phyloP scores from a whole-genome alignment of 2,329 filamentous ascomycete species.

The Hymenoscyphus fraxineus region DNA sequence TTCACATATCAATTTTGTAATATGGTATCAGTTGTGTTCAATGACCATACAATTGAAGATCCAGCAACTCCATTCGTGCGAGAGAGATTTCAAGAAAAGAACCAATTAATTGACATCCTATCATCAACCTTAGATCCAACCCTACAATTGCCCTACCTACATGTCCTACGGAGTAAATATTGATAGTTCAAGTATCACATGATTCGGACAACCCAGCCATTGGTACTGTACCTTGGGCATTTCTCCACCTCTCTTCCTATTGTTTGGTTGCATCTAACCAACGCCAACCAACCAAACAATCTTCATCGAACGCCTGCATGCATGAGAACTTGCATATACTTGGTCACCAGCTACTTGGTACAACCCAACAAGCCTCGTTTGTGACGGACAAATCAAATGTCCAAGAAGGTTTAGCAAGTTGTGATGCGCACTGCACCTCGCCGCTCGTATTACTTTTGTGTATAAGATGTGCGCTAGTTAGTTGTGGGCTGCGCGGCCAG shows the following conservation, averaged over 20 bases:
- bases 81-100: too few relatives aligned
- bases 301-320: background rate
- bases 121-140: background rate
- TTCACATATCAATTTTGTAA: too few relatives aligned
- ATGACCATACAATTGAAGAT: too few relatives aligned
- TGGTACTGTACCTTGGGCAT: too few relatives aligned
- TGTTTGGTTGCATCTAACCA: background rate
- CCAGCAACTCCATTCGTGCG: too few relatives aligned
- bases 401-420: background rate
- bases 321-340: background rate
- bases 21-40: too few relatives aligned
- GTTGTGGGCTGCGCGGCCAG: constrained; percentile 3
- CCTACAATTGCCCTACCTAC: background rate
- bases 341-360: background rate
- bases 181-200: background rate
- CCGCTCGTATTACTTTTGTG: constrained; percentile 1
- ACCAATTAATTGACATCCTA: background rate
- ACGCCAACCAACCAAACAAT: background rate
- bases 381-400: background rate
- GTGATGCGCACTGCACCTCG: background rate
- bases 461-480: too few relatives aligned
- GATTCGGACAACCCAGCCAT: background rate
- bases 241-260: background rate
- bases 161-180: background rate
- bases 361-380: background rate